Evolutionary conservation across 768 basidiomycete genomes (phyloP), one percentile per base, ranked within the genome.

Genomic region (Chalciporus pseudorubinellus): DNA sequence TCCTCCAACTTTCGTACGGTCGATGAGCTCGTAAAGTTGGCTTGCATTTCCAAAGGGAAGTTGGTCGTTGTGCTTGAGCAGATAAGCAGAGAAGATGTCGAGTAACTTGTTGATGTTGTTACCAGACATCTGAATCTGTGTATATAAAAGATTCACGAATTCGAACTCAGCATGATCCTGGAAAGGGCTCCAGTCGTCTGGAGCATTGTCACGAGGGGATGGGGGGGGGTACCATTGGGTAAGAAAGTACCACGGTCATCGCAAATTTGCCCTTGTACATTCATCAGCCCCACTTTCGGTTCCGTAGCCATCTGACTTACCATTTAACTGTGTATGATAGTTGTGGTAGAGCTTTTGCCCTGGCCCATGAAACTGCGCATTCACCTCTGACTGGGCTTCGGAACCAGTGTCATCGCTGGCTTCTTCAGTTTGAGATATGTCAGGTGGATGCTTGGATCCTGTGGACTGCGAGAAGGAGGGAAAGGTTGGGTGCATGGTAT

Each of bases 111-210:
- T 24, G 24, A 24, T 7, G 24, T 24, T 3, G 24, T 24, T 24
- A 7, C 24, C 24, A 7, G 24, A 20, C 48, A 49, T 53, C 20
- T 53, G 47, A 6, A 18, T 53, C 4, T 19, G 1, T 0, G 43
- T 16, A n/a, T 46, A 55, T 5, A 57, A n/a, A 3, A 57, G 44
- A 12, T 57, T 39, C 0, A 39, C 48, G 0, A 52, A 10, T 14
- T 57, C 20, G 4, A 57, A 57, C 16, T 57, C n/a, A 0, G 18
- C 3, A 2, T 6, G 29, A 14, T 31, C 33, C 0, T 26, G 5
- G n/a, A 50, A 53, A 13, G 46, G 49, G 1, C 22, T 26, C 52
- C 49, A 57, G 13, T 53, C 38, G 7, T 50, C 18, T 0, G 46
- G 11, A 7, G n/a, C 4, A 13, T 40, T 47, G 36, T 38, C 54